A percentile compares a stretch with the other conserved stretches of the same genome.
These are phyloP conservation scores for Pleurotus giganteus DNA, from an alignment of 768 basidiomycete genomes.

Conservation along the genomic window DNA sequence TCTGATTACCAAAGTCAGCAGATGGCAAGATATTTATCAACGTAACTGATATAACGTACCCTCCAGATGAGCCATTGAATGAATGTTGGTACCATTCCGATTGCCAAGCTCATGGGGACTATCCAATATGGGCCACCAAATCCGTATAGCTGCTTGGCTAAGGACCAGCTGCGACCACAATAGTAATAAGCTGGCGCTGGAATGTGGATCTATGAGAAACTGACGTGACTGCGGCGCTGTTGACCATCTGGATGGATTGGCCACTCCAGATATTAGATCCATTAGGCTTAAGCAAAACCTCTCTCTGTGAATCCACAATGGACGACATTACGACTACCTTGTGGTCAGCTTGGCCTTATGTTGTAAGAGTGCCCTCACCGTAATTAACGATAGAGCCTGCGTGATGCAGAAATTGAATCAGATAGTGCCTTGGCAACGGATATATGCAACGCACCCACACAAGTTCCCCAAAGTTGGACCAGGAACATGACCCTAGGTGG, in stretches of 20 bases:
- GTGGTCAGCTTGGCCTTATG: not conserved
- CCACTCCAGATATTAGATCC: conserved; percentile 55
- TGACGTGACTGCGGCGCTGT: conserved; percentile 53
- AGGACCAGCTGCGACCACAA: conserved; percentile 60
- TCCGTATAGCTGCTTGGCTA: conserved; percentile 57
- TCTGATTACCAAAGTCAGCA: conserved; percentile 24
- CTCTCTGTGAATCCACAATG: conserved; percentile 49
- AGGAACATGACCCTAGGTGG: conserved; percentile 66
- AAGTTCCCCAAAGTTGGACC: conserved; percentile 62
- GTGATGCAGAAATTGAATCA: not conserved
- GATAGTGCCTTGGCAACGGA: not conserved
- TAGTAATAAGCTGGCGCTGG: conserved; percentile 43
- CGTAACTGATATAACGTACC: conserved; percentile 26
- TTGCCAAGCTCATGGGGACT: conserved; percentile 49
- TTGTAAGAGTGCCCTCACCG: conserved; percentile 21
- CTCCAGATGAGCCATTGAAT: conserved; percentile 54
- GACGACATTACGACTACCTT: conserved; percentile 62
- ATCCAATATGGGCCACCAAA: conserved; percentile 53
- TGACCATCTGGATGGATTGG: conserved; percentile 47
- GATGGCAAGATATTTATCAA: not conserved
- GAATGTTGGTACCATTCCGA: conserved; percentile 51
- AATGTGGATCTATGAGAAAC: not conserved
- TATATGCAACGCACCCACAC: conserved; percentile 33
- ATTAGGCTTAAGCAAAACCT: conserved; percentile 45
- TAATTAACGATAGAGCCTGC: conserved; percentile 33